Evolutionary conservation across 2,329 filamentous ascomycete species (phyloP).

Genomic region (Aspergillus chevalieri): DNA sequence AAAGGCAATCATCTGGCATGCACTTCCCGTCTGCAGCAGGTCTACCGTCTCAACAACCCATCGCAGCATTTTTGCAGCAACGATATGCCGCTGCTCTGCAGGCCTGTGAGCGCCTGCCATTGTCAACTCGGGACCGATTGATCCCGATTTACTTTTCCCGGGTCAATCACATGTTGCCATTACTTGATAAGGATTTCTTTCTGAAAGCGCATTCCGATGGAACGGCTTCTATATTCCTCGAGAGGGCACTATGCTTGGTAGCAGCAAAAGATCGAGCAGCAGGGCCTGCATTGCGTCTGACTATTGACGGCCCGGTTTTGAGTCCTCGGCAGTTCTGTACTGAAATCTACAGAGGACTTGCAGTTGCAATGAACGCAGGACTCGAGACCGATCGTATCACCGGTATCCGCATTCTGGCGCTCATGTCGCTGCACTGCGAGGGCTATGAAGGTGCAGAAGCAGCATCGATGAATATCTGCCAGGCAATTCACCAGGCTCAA

Average conservation of each 20-base stretch:
- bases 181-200: conserved; percentile 27
- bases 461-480: conserved; percentile 34
- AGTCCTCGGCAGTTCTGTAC: conserved; percentile 33
- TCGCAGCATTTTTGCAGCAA: conserved; percentile 16
- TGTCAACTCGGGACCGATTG: conserved; percentile 25
- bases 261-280: conserved; percentile 33
- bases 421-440: conserved; percentile 38
- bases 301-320: conserved; percentile 23
- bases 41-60: background rate
- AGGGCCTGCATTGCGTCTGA: conserved; percentile 25
- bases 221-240: conserved; percentile 28
- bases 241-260: conserved; percentile 36
- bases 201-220: conserved; percentile 19
- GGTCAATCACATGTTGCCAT: conserved; percentile 33
- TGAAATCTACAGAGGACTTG: conserved; percentile 32
- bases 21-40: background rate
- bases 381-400: conserved; percentile 32
- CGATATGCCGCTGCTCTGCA: conserved; percentile 19
- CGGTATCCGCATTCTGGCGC: conserved; percentile 32
- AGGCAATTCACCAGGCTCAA: conserved; percentile 38
- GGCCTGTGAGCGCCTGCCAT: conserved; percentile 26
- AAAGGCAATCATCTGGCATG: background rate
- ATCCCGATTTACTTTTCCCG: conserved; percentile 31
- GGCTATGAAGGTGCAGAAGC: conserved; percentile 36
- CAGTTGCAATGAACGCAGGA: conserved; percentile 32